Percentiles rank a stretch among this genome's conserved stretches.
Evolutionary conservation across 208 protist species (phyloP).

Genomic region (Phytomonas sp.): DNA sequence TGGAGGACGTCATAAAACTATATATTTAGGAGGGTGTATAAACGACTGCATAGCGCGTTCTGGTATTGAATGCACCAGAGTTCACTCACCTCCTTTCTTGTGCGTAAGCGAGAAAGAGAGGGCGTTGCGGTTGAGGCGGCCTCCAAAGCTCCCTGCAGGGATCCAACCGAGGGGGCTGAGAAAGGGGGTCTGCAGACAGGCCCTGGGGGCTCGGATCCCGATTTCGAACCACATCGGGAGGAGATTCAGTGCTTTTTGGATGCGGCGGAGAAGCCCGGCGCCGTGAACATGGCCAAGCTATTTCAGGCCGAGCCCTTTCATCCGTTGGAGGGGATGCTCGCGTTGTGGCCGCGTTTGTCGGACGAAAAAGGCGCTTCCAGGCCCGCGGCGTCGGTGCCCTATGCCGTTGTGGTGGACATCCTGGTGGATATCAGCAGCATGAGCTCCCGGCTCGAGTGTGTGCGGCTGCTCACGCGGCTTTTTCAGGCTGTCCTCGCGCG

Average conservation of each 20-base stretch:
- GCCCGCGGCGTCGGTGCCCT: conserved; percentile 31
- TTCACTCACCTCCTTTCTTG: not conserved
- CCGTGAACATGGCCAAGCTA: conserved; percentile 74
- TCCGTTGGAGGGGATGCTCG: conserved; percentile 18
- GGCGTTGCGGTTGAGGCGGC: not conserved
- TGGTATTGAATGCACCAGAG: not conserved
- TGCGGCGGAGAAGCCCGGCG: conserved; percentile 13
- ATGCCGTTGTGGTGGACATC: conserved; percentile 64
- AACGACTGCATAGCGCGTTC: not conserved
- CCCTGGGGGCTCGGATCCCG: not conserved
- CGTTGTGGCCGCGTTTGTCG: conserved; percentile 37
- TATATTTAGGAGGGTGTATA: not conserved
- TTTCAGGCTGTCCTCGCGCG: conserved; percentile 82
- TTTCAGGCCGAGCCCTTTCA: conserved; percentile 44
- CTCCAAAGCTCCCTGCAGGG: not conserved
- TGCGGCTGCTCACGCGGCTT: conserved; percentile 75
- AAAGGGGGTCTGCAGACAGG: not conserved
- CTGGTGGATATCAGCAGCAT: conserved; percentile 80
- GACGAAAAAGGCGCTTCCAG: conserved; percentile 5
- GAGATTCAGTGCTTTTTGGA: not conserved
- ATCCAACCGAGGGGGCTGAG: not conserved
- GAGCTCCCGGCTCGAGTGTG: conserved; percentile 82
- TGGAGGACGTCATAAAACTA: not conserved
- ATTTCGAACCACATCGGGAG: not conserved
- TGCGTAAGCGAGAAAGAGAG: not conserved